Conservation (phyloP, 441 rosid species). For the Aquilaria agallochum region DNA sequence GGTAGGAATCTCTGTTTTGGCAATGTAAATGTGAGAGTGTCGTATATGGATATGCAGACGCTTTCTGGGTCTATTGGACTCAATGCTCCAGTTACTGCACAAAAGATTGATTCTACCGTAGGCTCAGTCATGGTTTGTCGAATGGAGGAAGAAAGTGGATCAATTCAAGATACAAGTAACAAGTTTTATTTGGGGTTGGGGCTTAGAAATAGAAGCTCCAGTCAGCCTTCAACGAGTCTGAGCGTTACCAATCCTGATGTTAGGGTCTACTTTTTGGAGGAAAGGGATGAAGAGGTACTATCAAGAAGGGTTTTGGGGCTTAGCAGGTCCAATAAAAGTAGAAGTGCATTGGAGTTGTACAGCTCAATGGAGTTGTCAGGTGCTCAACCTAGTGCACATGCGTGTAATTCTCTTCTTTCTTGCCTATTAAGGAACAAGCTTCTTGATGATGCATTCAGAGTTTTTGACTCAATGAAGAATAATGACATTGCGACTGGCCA, state of each 20-base stretch:
- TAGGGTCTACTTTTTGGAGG: constrained; percentile 56
- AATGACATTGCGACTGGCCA: constrained; percentile 52
- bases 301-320: constrained; percentile 71
- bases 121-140: constrained; percentile 15
- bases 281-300: constrained; percentile 50
- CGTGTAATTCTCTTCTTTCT: constrained; percentile 70
- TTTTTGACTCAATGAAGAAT: constrained; percentile 51
- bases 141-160: constrained; percentile 20
- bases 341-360: constrained; percentile 62
- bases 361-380: constrained; percentile 55
- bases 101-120: constrained; percentile 13
- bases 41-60: constrained; percentile 1
- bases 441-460: constrained; percentile 37
- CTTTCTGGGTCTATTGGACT: constrained; percentile 7
- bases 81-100: constrained; percentile 1
- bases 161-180: constrained; percentile 20
- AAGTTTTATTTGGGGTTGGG: constrained; percentile 15
- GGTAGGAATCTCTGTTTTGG: constrained; percentile 12
- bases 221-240: constrained; percentile 10
- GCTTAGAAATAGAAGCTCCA: constrained; percentile 11
- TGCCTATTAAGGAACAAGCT: constrained; percentile 56
- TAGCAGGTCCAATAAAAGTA: constrained; percentile 68
- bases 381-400: constrained; percentile 49
- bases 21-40: constrained; percentile 3
- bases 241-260: constrained; percentile 11